Evolutionary conservation across 495 filamentous ascomycete species (phyloP), one percentile per base, ranked within the genome.

Genomic region (Penicillium daleae): DNA sequence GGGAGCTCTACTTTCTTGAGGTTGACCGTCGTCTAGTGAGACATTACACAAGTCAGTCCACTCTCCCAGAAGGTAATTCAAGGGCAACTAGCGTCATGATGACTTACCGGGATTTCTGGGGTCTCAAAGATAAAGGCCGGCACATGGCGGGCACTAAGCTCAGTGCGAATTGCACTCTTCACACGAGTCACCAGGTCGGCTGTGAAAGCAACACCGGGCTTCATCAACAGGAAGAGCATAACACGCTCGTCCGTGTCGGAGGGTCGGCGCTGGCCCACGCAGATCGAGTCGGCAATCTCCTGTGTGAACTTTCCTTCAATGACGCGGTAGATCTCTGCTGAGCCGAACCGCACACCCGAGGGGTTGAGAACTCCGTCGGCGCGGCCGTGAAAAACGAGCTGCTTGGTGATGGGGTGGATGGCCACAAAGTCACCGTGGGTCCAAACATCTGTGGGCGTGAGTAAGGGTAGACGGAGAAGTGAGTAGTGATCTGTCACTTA

Each of bases 1-100:
- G 91, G 90, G 10, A 95, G 70, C 68, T 95, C 91, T 22, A 95
- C 91, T 73, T 95, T 95, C 71, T 93, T 95, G 21, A 90, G 71
- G 72, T 93, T 95, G 57, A 95, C 86, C 6, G 91, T 93, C 1
- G 86, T 90, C 88, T 91, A 65, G 40, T 61, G 22, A 48, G 15
- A 35, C 27, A 50, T 21, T 66, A 42, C 10, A 17, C 54, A 59
- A 55, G 35, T 57, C 39, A 61, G 55, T 37, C n/a, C 48, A 21
- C 27, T 19, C 27, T n/a, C n/a, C n/a, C n/a, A n/a, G n/a, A n/a
- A n/a, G n/a, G n/a, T 24, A 42, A 35, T n/a, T 35, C 51, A 33
- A 50, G 51, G 52, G 61, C 60, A 42, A 9, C 39, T 37, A 62
- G 44, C 10, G 31, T 21, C 53, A 15, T 9, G 0, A 17, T 39